phyloP scores from a whole-genome alignment of 345 rosid genomes.

The Kernera saxatilis region DNA sequence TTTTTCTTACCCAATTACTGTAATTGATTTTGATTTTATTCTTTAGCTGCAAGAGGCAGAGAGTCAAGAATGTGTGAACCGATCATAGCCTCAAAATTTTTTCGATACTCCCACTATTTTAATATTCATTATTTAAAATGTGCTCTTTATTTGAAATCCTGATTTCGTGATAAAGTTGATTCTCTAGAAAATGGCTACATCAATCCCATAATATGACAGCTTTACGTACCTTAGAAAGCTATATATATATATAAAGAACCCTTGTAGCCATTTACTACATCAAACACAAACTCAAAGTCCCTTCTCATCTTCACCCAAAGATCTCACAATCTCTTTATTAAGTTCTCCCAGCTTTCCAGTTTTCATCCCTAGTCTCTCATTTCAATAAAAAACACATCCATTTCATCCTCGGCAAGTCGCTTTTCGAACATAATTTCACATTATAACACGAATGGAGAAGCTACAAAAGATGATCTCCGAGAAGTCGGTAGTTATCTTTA shows the following conservation, averaged over 20 bases:
- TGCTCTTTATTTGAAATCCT: too few species aligned
- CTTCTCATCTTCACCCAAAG: neutral
- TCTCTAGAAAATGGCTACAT: neutral
- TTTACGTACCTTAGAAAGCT: neutral
- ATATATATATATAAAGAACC: constrained; percentile 2
- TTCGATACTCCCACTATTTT: neutral
- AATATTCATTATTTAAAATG: neutral
- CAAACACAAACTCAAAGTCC: constrained; percentile 12
- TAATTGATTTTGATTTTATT: neutral
- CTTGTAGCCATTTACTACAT: neutral
- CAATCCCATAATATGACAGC: neutral
- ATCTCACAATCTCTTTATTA: neutral
- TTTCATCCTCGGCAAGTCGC: neutral
- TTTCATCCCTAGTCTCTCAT: neutral
- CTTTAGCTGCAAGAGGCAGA: constrained; percentile 7
- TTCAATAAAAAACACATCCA: neutral
- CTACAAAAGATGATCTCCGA: constrained; percentile 52
- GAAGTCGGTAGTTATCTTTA: constrained; percentile 82
- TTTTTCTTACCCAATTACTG: neutral
- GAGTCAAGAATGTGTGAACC: neutral
- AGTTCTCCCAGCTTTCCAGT: neutral
- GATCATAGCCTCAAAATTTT: neutral
- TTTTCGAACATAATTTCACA: neutral
- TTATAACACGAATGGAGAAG: constrained; percentile 47
- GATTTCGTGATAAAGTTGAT: neutral